Evolutionary conservation across 2,329 filamentous ascomycete species (phyloP).

Genomic region (Aspergillus bombycis): DNA sequence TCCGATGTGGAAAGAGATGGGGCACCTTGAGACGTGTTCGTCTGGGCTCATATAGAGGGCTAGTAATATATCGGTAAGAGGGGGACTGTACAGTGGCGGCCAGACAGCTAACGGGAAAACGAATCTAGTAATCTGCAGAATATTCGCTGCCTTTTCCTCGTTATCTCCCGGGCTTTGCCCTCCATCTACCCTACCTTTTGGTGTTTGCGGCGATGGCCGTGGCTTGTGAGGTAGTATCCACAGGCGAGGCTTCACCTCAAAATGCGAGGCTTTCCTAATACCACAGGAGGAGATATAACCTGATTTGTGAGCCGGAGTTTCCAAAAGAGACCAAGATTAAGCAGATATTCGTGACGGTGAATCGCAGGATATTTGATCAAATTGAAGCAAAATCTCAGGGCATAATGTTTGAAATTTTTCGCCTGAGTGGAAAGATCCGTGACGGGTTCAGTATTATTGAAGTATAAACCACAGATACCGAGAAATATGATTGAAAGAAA

Average conservation of each 20-base stretch:
- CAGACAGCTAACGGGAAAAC: neutral
- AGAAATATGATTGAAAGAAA: conserved; percentile 1
- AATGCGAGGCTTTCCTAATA: neutral
- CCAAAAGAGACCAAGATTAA: neutral
- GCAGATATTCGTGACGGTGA: neutral
- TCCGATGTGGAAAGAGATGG: neutral
- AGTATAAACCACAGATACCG: neutral
- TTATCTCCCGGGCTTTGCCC: neutral
- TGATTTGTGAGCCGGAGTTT: neutral
- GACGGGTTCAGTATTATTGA: neutral
- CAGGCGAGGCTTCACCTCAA: neutral
- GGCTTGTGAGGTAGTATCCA: neutral
- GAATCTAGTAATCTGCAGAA: neutral
- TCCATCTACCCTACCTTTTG: neutral
- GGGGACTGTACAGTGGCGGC: neutral
- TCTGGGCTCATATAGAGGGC: neutral
- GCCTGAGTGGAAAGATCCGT: neutral
- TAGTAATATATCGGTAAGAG: neutral
- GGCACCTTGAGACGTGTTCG: neutral
- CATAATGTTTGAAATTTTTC: neutral
- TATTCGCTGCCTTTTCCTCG: neutral
- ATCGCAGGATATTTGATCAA: neutral
- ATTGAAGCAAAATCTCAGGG: neutral
- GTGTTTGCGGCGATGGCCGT: neutral
- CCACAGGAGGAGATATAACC: neutral